phyloP scores from a whole-genome alignment of 108 stramenopile species.

The Epithemia pelagica region DNA sequence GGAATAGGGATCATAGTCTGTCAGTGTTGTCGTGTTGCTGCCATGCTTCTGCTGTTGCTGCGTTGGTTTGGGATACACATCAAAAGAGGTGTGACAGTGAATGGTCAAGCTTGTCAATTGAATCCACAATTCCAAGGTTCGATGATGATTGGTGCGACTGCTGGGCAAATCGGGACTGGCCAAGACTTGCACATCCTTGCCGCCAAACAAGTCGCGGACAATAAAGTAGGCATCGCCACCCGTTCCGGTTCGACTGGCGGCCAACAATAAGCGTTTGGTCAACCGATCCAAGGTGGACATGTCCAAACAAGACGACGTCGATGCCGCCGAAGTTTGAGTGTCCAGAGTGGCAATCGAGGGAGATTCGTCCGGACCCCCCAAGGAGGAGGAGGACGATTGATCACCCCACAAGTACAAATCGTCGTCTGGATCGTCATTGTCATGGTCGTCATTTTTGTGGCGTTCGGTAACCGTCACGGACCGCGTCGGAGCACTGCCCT shows the following conservation, averaged over 20 bases:
- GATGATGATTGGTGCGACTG: conserved; percentile 14
- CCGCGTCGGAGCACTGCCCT: neutral
- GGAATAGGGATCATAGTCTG: neutral
- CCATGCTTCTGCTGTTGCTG: neutral
- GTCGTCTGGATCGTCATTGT: neutral
- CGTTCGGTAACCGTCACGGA: conserved; percentile 21
- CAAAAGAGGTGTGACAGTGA: conserved; percentile 81
- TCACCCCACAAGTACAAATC: neutral
- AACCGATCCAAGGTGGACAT: conserved; percentile 65
- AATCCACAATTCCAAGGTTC: conserved; percentile 72
- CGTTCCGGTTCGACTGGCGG: conserved; percentile 75
- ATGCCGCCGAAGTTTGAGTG: neutral
- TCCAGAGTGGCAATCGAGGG: conserved; percentile 6
- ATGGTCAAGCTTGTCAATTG: conserved; percentile 61
- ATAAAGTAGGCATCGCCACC: conserved; percentile 85
- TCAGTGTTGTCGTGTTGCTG: conserved; percentile 51
- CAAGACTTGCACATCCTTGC: conserved; percentile 80
- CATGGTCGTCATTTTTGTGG: neutral
- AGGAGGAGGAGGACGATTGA: neutral
- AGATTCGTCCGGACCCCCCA: neutral
- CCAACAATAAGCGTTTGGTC: conserved; percentile 68
- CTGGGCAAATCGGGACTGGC: conserved; percentile 37
- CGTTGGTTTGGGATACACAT: conserved; percentile 47
- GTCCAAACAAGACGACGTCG: conserved; percentile 18
- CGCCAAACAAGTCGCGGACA: conserved; percentile 81